These are phyloP conservation scores for Diaporthe aspalathi DNA, from an alignment of 2,329 filamentous ascomycete species.

Conservation along the genomic window DNA sequence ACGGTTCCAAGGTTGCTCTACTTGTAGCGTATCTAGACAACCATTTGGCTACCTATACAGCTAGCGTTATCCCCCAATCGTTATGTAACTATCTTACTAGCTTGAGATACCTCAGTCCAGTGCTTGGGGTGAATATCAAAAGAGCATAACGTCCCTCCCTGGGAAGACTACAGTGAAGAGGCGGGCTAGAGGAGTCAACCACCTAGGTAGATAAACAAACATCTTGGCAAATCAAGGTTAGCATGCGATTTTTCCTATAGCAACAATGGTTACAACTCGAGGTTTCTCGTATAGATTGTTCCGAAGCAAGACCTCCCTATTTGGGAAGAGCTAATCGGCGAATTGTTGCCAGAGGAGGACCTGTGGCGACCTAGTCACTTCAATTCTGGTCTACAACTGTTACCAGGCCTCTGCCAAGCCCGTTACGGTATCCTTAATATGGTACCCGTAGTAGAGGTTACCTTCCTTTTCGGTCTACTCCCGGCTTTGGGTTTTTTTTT, in stretches of 20 bases:
- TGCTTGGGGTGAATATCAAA: too few species aligned
- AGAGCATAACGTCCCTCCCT: background rate
- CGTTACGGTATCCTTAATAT: background rate
- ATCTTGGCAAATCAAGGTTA: background rate
- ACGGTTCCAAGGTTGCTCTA: background rate
- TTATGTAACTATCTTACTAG: background rate
- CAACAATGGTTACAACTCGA: background rate
- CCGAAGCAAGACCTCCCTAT: background rate
- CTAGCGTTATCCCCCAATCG: background rate
- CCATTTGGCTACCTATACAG: background rate
- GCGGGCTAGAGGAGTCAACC: background rate
- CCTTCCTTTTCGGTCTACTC: conserved; percentile 1
- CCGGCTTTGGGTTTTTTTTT: background rate
- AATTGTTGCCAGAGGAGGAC: background rate
- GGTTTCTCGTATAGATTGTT: background rate
- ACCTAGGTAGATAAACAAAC: background rate
- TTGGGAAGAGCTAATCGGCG: background rate
- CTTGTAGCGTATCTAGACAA: background rate
- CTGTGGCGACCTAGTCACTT: background rate
- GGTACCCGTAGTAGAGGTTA: background rate
- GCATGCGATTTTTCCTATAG: background rate
- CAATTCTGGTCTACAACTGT: background rate
- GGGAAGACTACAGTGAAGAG: background rate
- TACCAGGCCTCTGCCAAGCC: conserved; percentile 1
- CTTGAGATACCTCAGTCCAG: too few species aligned